A percentile compares a stretch with the other conserved stretches of the same genome.
These are phyloP conservation scores for Lachnellula suecica DNA, from an alignment of 2,329 filamentous ascomycete species.

Conservation along the genomic window DNA sequence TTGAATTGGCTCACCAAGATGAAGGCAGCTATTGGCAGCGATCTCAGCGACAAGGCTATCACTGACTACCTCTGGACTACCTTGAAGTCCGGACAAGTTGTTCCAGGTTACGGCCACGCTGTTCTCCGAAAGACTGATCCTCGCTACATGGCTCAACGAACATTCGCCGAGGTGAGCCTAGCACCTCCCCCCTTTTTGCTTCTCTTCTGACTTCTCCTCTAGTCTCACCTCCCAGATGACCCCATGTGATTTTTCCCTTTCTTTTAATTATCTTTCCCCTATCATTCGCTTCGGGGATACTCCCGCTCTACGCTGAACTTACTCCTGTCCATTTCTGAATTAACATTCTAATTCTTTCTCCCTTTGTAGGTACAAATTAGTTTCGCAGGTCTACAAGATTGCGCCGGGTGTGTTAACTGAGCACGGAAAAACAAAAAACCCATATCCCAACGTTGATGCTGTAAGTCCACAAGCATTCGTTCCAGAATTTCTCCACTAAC, in stretches of 20 bases:
- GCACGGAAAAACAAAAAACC: conserved; percentile 99
- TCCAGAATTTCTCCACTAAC: background rate
- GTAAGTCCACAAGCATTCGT: conserved; percentile 11
- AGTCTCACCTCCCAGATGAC: conserved; percentile 87
- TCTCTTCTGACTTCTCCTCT: background rate
- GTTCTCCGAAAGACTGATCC: conserved; percentile 99
- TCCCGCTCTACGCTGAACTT: no score
- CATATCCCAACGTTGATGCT: conserved; percentile 96
- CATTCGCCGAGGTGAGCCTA: conserved; percentile 63
- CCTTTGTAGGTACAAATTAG: no score
- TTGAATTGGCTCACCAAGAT: conserved; percentile 99
- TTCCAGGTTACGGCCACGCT: conserved; percentile 97
- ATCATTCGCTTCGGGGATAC: no score
- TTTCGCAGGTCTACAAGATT: conserved; percentile 99
- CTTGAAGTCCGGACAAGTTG: conserved; percentile 91
- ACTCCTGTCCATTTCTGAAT: no score
- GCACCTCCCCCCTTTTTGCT: background rate
- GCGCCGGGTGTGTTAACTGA: conserved; percentile 95
- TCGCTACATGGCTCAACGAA: conserved; percentile 96
- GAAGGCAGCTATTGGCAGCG: conserved; percentile 92
- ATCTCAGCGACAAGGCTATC: conserved; percentile 94
- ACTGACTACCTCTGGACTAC: conserved; percentile 99
- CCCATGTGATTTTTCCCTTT: no score
- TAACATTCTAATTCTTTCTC: no score
- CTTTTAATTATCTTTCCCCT: no score